phyloP scores from a whole-genome alignment of 192 early-diverging fungal species.

The Haplosporangium gracile region DNA sequence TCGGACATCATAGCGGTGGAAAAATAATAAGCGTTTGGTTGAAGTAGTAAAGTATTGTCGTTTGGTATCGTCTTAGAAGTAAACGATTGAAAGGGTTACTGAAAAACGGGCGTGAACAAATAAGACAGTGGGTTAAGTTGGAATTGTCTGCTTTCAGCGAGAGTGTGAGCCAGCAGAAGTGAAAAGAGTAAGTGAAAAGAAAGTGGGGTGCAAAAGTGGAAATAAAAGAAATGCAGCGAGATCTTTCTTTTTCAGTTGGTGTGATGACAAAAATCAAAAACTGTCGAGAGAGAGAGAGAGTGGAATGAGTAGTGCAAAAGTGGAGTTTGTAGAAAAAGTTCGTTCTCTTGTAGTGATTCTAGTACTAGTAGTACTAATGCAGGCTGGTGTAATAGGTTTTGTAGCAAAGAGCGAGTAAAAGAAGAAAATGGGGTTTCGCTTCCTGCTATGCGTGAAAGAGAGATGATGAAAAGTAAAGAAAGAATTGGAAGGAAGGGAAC shows the following conservation, averaged over 20 bases:
- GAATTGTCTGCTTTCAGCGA: neutral
- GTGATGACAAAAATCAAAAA: neutral
- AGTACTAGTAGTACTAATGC: neutral
- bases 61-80: neutral
- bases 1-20: constrained; percentile 65
- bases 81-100: neutral
- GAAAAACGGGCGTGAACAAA: neutral
- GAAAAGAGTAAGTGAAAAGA: neutral
- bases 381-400: neutral
- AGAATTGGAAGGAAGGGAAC: neutral
- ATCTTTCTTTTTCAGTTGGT: neutral
- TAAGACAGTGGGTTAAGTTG: neutral
- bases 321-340: neutral
- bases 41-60: neutral
- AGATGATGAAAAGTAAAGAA: constrained; percentile 12
- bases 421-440: too few species aligned
- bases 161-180: neutral
- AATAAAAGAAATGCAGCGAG: neutral
- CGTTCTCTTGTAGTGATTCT: neutral
- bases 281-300: neutral
- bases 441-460: neutral
- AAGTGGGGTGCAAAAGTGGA: neutral
- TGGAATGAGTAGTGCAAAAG: neutral
- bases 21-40: neutral
- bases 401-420: neutral